These are phyloP conservation scores for Codiaeum variegatum DNA, from an alignment of 441 rosid genomes.

Conservation along the genomic window DNA sequence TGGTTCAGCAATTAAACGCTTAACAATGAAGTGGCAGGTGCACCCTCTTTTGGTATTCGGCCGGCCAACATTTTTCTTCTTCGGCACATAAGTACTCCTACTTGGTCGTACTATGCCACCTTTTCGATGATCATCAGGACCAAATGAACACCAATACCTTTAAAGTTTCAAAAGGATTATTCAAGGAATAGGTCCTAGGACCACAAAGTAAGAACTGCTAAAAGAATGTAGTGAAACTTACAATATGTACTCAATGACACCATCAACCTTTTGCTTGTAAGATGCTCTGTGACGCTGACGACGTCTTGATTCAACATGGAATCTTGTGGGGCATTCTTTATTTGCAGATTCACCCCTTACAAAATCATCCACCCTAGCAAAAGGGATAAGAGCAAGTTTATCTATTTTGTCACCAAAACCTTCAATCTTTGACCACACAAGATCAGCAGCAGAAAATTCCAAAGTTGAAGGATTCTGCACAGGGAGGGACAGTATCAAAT, in stretches of 20 bases:
- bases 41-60: slow-evolving; percentile 92
- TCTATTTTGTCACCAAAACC: slow-evolving; percentile 91
- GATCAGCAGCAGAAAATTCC: slow-evolving; percentile 70
- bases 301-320: slow-evolving; percentile 91
- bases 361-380: slow-evolving; percentile 83
- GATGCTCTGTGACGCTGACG: slow-evolving; percentile 44
- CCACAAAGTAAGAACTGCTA: not conserved
- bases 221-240: slow-evolving; percentile 35
- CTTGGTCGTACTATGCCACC: slow-evolving; percentile 84
- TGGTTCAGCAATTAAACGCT: slow-evolving; percentile 82
- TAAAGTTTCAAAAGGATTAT: slow-evolving; percentile 28
- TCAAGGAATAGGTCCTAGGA: not conserved
- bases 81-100: slow-evolving; percentile 65
- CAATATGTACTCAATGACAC: slow-evolving; percentile 85
- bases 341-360: slow-evolving; percentile 81
- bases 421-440: slow-evolving; percentile 91
- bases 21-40: slow-evolving; percentile 91
- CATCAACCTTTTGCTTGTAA: slow-evolving; percentile 87
- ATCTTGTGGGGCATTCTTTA: slow-evolving; percentile 77
- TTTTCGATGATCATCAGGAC: slow-evolving; percentile 86
- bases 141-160: slow-evolving; percentile 96
- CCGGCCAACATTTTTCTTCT: slow-evolving; percentile 83
- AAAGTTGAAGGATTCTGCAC: slow-evolving; percentile 74
- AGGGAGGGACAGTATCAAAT: slow-evolving; percentile 79
- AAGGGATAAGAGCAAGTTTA: slow-evolving; percentile 83